These are phyloP conservation scores for Colletotrichum sidae DNA, from an alignment of 2,329 filamentous ascomycete species.

Conservation along the genomic window DNA sequence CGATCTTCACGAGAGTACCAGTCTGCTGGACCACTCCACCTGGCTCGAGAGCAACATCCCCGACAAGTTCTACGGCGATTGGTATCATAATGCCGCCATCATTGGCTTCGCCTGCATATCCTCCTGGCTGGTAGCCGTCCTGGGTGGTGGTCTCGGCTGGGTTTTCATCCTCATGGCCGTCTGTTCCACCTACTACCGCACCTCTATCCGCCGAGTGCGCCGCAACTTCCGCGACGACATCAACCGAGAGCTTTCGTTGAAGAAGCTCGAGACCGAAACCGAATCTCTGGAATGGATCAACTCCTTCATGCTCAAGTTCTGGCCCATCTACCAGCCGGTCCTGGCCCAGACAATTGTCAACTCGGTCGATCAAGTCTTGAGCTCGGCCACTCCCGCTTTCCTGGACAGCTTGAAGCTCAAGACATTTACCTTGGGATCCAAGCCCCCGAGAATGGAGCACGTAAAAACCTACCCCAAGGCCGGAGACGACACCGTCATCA, in stretches of 20 bases:
- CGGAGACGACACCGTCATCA: conserved; percentile 93
- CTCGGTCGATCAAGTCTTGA: conserved; percentile 95
- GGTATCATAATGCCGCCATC: conserved; percentile 97
- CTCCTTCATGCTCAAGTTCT: conserved; percentile 98
- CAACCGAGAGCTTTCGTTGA: conserved; percentile 87
- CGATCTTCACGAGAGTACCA: conserved; percentile 68
- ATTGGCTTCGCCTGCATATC: conserved; percentile 92
- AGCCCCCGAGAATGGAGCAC: conserved; percentile 95
- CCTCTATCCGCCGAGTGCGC: conserved; percentile 90
- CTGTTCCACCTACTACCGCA: conserved; percentile 96
- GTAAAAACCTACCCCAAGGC: conserved; percentile 98
- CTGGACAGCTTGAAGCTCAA: conserved; percentile 94
- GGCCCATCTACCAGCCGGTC: conserved; percentile 97
- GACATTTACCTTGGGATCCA: conserved; percentile 92
- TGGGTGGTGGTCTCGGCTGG: conserved; percentile 94
- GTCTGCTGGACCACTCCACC: conserved; percentile 87
- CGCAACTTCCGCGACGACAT: conserved; percentile 97
- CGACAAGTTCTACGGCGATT: conserved; percentile 94
- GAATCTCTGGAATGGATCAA: conserved; percentile 99
- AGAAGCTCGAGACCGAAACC: conserved; percentile 86
- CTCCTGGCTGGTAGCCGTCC: conserved; percentile 89
- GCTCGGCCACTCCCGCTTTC: conserved; percentile 90
- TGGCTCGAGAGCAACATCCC: conserved; percentile 86
- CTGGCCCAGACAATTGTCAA: conserved; percentile 92
- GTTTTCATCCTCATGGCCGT: conserved; percentile 91